phyloP scores from a whole-genome alignment of 2,329 filamentous ascomycete genomes.

The Talaromyces sp. region DNA sequence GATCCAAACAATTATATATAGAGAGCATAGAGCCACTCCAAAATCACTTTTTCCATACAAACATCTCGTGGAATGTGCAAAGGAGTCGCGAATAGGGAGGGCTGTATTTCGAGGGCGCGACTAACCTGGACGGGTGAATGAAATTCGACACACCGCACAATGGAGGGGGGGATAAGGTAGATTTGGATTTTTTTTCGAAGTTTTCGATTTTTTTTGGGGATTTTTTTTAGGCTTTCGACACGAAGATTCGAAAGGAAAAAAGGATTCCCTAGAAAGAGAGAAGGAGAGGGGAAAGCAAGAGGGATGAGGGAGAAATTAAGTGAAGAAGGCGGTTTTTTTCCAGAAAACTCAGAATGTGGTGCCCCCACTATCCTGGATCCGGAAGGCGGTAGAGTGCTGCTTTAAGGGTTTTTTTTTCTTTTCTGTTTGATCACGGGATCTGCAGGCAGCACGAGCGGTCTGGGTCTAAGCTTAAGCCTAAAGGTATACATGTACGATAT shows the following conservation, averaged over 20 bases:
- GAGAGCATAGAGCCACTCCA: not conserved
- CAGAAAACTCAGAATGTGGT: slow-evolving; percentile 37
- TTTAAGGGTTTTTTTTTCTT: slow-evolving; percentile 20
- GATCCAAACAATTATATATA: not conserved
- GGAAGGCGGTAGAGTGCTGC: slow-evolving; percentile 10
- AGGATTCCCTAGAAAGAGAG: slow-evolving; percentile 33
- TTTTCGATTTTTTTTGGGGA: slow-evolving; percentile 41
- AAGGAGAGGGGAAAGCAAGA: slow-evolving; percentile 16
- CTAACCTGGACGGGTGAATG: slow-evolving; percentile 30
- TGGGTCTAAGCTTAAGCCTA: too few species aligned
- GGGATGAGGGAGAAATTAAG: slow-evolving; percentile 32
- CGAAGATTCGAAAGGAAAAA: slow-evolving; percentile 34
- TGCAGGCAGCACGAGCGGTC: not conserved
- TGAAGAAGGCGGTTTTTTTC: slow-evolving; percentile 29
- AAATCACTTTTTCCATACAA: not conserved
- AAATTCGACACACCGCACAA: slow-evolving; percentile 39
- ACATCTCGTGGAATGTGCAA: not conserved
- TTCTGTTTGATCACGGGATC: not conserved
- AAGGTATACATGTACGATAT: too few species aligned
- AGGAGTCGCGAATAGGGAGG: not conserved
- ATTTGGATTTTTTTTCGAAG: slow-evolving; percentile 7
- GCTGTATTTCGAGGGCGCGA: slow-evolving; percentile 10
- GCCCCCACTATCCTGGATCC: slow-evolving; percentile 26
- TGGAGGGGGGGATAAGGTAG: slow-evolving; percentile 32
- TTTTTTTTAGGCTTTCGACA: slow-evolving; percentile 37